Base-by-base conservation (phyloP, 1,284 basidiomycete genomes). In the Erythrobasidium hasegawianum region DNA sequence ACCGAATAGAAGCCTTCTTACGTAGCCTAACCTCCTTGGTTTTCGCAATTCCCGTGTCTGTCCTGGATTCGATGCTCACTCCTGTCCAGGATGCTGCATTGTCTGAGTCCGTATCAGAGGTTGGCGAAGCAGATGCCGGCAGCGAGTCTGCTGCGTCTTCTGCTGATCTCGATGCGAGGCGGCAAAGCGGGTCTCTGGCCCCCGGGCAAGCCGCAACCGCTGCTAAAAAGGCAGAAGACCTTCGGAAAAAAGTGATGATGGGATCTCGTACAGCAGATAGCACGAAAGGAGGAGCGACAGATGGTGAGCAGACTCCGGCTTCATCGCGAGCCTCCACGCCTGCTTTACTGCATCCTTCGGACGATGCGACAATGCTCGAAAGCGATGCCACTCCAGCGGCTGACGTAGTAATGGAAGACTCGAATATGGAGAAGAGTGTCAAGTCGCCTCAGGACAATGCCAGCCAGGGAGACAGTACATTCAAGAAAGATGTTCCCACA, bases 1-100 rank as follows among this genome's bases (percentile, higher is more conserved):
- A 89, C 62, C 82, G 84, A 54, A 86, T 97, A 61, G 94, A 97
- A 77, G 82, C 83, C 52, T 93, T 95, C 79, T 80, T 98, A 54
- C 85, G 89, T 33, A 55, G 50, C 7, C 45, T 65, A 9, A 65
- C 56, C 18, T 65, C 62, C 7, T 57, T 72, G 24, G 53, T 69
- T 10, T 73, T 73, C 40, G 72, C 72, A 11, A 62, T 74, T 52
- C 50, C 67, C 11, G 59, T 65, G 2, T 50, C 56, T 2, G 72
- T 71, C 18, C 67, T 73, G 57, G 55, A 11, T 27, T 64, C 65
- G 64, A 71, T 59, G 57, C 64, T 67, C 26, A 60, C 58, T 11
- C 57, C 64, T 10, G 64, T 59, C 11, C 57, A 67, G 47, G 64
- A 60, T 41, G 49, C 53, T 60, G 57, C 49, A 9, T 22, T 38